Percentiles rank a stretch among this genome's conserved stretches.
Conservation (phyloP, 2,329 filamentous ascomycete genomes). For the Sporothrix curviconia region DNA sequence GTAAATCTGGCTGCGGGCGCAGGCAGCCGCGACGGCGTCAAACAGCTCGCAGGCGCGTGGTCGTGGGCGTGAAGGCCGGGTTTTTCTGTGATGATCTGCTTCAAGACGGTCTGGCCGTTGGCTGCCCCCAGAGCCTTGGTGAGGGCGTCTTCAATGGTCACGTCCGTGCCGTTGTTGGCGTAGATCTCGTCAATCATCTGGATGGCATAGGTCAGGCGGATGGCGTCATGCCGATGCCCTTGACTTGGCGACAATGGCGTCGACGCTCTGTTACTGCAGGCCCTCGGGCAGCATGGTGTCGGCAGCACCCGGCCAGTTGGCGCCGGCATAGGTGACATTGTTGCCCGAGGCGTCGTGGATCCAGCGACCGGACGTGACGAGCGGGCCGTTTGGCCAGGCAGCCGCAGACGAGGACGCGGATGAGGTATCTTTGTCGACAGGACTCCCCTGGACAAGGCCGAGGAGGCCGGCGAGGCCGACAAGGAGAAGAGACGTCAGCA, state of each 20-base stretch:
- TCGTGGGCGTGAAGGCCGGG: constrained; percentile 46
- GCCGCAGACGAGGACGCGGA: not conserved
- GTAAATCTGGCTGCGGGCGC: constrained; percentile 48
- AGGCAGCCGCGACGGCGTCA: constrained; percentile 56
- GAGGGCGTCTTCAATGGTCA: constrained; percentile 31
- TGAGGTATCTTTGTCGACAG: not conserved
- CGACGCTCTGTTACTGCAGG: constrained; percentile 54
- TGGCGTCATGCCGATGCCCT: constrained; percentile 53
- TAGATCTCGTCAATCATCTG: constrained; percentile 57
- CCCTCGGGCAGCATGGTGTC: constrained; percentile 62
- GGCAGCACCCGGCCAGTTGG: constrained; percentile 56
- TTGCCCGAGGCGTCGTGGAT: constrained; percentile 37
- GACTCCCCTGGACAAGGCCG: not conserved
- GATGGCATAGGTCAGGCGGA: constrained; percentile 57
- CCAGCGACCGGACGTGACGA: constrained; percentile 35
- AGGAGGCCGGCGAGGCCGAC: not conserved
- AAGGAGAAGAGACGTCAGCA: too few species aligned
- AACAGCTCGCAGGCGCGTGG: constrained; percentile 52
- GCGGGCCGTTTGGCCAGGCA: constrained; percentile 38
- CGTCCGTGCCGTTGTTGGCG: constrained; percentile 40
- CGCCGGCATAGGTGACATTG: constrained; percentile 45
- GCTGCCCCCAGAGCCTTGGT: constrained; percentile 40
- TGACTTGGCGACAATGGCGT: constrained; percentile 48
- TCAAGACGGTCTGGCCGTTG: constrained; percentile 47
- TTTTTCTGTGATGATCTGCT: constrained; percentile 50